Base-by-base conservation (phyloP, 495 filamentous ascomycete species). In the Pseudomonodictys pantanalensis region DNA sequence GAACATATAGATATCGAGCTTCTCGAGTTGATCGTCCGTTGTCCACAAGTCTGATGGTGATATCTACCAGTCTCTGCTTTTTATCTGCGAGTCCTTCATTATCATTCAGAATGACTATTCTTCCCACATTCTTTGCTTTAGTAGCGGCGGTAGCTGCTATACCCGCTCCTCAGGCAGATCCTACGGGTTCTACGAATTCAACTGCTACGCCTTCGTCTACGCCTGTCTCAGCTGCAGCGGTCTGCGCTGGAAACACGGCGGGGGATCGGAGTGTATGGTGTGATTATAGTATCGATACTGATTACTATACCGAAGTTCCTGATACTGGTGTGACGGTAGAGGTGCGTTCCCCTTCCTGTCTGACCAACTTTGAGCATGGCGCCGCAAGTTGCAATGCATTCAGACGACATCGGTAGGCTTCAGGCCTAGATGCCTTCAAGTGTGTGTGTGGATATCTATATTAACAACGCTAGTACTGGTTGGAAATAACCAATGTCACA, bases 231-330 rank as follows among this genome's bases (percentile, higher is more conserved):
- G 39, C 58, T 47, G 24, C 28, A 23, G 48, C 47, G 15, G 43
- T 38, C 12, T 60, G 58, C 41, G 20, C 30, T 18, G 58, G 58
- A 22, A 62, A 62, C 46, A 56, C 51, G 3, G 58, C 58, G 1
- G 28, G 22, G 29, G 51, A 62, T 35, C 42, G 58, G n/a, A 56
- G 58, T 30, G 58, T 62, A 3, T 64, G 61, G 61, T 58, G 61
- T 38, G 49, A 64, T 33, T 60, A 59, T 38, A 58, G 55, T 33
- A 56, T 62, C 20, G 52, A 57, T 44, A 66, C 62, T 3, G 46
- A 66, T 33, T 65, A 60, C 24, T 65, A 65, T 28, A 20, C 33
- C 5, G 62, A 42, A 2, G 48, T 32, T 23, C 62, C 62, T 33
- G 46, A 53, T 24, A 65, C 62, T 39, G 60, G 60, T n/a, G 58